phyloP scores from a whole-genome alignment of 768 basidiomycete genomes.

The Mrakia hoshinonis region DNA sequence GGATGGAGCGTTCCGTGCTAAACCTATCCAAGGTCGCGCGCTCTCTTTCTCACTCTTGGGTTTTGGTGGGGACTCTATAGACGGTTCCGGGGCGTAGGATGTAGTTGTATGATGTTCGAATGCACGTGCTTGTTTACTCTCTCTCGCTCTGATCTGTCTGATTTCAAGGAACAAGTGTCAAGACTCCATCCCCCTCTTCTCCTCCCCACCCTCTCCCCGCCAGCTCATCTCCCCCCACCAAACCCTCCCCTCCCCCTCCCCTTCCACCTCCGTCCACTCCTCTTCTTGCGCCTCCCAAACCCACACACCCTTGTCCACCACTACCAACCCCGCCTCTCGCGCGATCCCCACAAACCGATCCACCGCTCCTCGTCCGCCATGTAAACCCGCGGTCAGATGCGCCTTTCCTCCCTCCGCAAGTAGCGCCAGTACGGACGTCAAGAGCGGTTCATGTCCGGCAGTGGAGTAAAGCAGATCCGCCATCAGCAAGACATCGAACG shows the following conservation, averaged over 20 bases:
- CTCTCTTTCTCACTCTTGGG: too few relatives aligned
- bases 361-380: conserved; percentile 15
- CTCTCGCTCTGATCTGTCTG: too few relatives aligned
- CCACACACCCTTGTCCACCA: not conserved
- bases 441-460: conserved; percentile 51
- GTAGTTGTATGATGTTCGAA: too few relatives aligned
- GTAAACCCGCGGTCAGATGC: conserved; percentile 28
- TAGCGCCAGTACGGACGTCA: conserved; percentile 49
- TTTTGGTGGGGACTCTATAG: too few relatives aligned
- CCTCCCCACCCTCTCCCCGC: not conserved
- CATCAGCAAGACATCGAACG: conserved; percentile 56
- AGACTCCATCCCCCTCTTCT: too few relatives aligned
- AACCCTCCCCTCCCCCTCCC: conserved; percentile 11
- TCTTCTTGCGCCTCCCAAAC: not conserved
- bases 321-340: not conserved
- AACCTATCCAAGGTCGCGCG: too few relatives aligned
- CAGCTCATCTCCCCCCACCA: not conserved
- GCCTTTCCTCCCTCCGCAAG: conserved; percentile 46
- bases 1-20: not conserved
- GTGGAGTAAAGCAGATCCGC: conserved; percentile 68
- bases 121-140: not conserved
- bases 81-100: too few relatives aligned
- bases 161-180: too few relatives aligned
- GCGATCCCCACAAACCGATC: conserved; percentile 18
- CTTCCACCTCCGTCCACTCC: not conserved